Evolutionary conservation across 2,329 filamentous ascomycete genomes (phyloP).

Genomic region (Ophiostoma quercus): DNA sequence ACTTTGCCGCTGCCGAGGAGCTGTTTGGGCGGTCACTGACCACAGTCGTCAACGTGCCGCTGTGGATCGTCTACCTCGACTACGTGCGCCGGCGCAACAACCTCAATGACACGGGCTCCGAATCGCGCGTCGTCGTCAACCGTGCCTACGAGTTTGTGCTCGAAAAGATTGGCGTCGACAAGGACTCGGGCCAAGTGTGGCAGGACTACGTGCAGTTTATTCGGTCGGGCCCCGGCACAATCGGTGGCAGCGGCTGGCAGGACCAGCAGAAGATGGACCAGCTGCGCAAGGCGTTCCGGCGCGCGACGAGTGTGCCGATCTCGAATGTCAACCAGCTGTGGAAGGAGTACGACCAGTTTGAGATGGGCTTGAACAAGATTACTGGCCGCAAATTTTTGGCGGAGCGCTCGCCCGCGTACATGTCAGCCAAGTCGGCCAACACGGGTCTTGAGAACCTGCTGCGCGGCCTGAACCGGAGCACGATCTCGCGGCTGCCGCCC

Average conservation of each 20-base stretch:
- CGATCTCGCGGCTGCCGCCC: slow-evolving; percentile 75
- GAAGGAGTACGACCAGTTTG: slow-evolving; percentile 97
- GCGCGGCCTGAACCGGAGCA: slow-evolving; percentile 67
- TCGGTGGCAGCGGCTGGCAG: slow-evolving; percentile 86
- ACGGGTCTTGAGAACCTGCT: slow-evolving; percentile 88
- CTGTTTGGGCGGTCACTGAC: slow-evolving; percentile 77
- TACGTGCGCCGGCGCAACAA: slow-evolving; percentile 92
- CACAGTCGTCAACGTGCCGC: slow-evolving; percentile 71
- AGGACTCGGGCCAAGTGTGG: slow-evolving; percentile 86
- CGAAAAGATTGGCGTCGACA: slow-evolving; percentile 82
- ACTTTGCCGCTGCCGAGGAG: slow-evolving; percentile 71
- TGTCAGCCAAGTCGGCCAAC: slow-evolving; percentile 89
- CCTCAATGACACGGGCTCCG: slow-evolving; percentile 71
- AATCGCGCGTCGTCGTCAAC: slow-evolving; percentile 71
- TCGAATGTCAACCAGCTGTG: slow-evolving; percentile 76
- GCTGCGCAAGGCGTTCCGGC: slow-evolving; percentile 85
- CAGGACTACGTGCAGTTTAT: slow-evolving; percentile 92
- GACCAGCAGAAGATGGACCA: slow-evolving; percentile 98
- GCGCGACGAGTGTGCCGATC: slow-evolving; percentile 81
- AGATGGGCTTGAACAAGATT: slow-evolving; percentile 87
- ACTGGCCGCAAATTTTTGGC: slow-evolving; percentile 92
- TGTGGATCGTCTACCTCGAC: slow-evolving; percentile 92
- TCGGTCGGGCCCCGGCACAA: slow-evolving; percentile 75
- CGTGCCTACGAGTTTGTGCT: slow-evolving; percentile 91
- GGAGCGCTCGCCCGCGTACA: slow-evolving; percentile 86